Percentiles rank a stretch among this genome's conserved stretches.
Conservation (phyloP, 257 asterid genomes). For the Forsythia suspensa region DNA sequence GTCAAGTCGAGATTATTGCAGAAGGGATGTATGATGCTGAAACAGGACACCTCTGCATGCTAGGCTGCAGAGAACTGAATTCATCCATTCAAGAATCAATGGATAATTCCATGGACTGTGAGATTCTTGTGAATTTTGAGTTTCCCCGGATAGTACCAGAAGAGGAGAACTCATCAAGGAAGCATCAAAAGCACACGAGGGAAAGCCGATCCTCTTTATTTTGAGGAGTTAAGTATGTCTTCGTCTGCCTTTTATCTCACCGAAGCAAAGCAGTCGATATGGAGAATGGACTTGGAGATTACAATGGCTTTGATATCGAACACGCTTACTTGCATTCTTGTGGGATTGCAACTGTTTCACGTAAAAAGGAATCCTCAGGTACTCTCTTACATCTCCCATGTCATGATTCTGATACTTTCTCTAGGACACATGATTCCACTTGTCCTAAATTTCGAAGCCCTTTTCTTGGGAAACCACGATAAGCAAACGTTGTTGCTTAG, state of each 20-base stretch:
- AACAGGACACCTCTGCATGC: conserved; percentile 66
- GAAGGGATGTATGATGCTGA: conserved; percentile 57
- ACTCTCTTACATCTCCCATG: conserved; percentile 43
- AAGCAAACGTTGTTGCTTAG: conserved; percentile 17
- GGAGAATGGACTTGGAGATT: conserved; percentile 81
- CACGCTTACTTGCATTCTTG: conserved; percentile 50
- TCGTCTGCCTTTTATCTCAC: conserved; percentile 23
- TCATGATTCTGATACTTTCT: conserved; percentile 55
- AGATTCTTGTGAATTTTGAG: conserved; percentile 41
- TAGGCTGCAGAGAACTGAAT: conserved; percentile 56
- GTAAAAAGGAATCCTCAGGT: conserved; percentile 49
- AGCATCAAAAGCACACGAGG: conserved; percentile 48
- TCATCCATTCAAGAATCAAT: not conserved
- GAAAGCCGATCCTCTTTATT: conserved; percentile 42
- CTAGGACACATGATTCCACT: conserved; percentile 64
- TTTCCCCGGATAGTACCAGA: conserved; percentile 24
- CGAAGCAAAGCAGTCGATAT: conserved; percentile 35
- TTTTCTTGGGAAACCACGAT: conserved; percentile 26
- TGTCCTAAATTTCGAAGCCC: conserved; percentile 61
- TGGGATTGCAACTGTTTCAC: conserved; percentile 51
- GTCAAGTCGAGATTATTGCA: conserved; percentile 38
- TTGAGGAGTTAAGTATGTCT: conserved; percentile 34
- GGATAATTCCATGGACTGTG: conserved; percentile 44
- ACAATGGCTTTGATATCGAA: conserved; percentile 54
- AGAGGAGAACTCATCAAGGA: conserved; percentile 25